A percentile compares a stretch with the other conserved stretches of the same genome.
Conservation (phyloP, 192 early-diverging fungal species). For the Coemansia sp. region DNA sequence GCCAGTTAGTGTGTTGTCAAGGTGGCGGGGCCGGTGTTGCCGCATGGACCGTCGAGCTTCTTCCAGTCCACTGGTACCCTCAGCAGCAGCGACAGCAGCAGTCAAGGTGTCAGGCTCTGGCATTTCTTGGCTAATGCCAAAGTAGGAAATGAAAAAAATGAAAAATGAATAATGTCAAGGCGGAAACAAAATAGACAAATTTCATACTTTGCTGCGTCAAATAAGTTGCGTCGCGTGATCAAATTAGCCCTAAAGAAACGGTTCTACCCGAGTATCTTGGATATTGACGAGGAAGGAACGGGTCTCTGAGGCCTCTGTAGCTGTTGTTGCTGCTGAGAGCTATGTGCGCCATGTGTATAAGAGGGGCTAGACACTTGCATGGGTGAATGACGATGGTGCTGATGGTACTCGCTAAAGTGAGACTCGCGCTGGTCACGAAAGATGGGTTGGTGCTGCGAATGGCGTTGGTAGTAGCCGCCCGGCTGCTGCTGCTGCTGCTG, state of each 20-base stretch:
- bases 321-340: slow-evolving; percentile 7
- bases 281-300: slow-evolving; percentile 21
- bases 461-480: no score
- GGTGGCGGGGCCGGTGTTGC: slow-evolving; percentile 28
- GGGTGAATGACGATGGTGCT: not conserved
- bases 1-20: slow-evolving; percentile 37
- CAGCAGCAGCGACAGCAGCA: not conserved
- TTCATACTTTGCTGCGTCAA: not conserved
- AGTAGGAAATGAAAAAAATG: not conserved
- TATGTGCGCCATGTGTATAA: slow-evolving; percentile 4
- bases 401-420: not conserved
- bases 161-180: not conserved
- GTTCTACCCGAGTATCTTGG: slow-evolving; percentile 22
- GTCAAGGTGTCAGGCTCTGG: slow-evolving; percentile 5
- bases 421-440: not conserved
- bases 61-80: not conserved
- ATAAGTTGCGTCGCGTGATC: not conserved
- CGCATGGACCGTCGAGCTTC: slow-evolving; percentile 31
- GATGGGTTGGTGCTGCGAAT: slow-evolving; percentile 9
- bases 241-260: not conserved
- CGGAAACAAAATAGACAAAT: not conserved
- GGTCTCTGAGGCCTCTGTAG: slow-evolving; percentile 6
- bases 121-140: no score
- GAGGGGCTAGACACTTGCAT: not conserved
- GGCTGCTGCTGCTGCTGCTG: slow-evolving; percentile 16